Evolutionary conservation across 1,284 basidiomycete genomes (phyloP).

Genomic region (Trametes versicolor): DNA sequence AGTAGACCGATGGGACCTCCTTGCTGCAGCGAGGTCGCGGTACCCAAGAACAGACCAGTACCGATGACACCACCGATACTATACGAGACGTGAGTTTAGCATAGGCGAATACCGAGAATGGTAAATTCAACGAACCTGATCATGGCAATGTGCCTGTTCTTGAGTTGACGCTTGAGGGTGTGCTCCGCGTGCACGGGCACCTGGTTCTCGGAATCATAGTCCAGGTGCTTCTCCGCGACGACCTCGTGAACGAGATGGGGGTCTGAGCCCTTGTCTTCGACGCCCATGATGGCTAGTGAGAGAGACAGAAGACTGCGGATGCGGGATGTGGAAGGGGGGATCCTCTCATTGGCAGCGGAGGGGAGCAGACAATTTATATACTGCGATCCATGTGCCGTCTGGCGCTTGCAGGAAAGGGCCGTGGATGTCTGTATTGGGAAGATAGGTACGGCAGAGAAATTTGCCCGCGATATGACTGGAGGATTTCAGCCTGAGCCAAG

Average conservation of each 20-base stretch:
- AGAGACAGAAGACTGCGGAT: slow-evolving; percentile 15
- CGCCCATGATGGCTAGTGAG: slow-evolving; percentile 30
- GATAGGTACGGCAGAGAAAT: slow-evolving; percentile 17
- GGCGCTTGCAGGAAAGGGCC: slow-evolving; percentile 13
- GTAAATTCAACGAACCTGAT: slow-evolving; percentile 43
- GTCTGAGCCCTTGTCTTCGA: slow-evolving; percentile 30
- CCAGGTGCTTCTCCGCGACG: slow-evolving; percentile 29
- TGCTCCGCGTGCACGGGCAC: slow-evolving; percentile 23
- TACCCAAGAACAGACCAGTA: slow-evolving; percentile 76
- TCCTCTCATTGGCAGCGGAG: slow-evolving; percentile 13
- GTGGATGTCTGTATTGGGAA: slow-evolving; percentile 13
- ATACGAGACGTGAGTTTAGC: not conserved
- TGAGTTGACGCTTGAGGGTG: slow-evolving; percentile 47
- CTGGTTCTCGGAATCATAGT: slow-evolving; percentile 35
- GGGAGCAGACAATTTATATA: slow-evolving; percentile 27
- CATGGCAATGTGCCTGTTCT: slow-evolving; percentile 53
- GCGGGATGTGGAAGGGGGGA: slow-evolving; percentile 15
- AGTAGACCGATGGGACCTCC: slow-evolving; percentile 72
- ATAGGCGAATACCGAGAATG: not conserved
- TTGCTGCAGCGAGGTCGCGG: slow-evolving; percentile 59
- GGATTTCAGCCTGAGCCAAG: slow-evolving; percentile 2
- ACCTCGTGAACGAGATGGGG: slow-evolving; percentile 28
- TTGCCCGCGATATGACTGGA: slow-evolving; percentile 22
- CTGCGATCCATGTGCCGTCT: slow-evolving; percentile 11
- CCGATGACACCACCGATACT: slow-evolving; percentile 72